phyloP scores from a whole-genome alignment of 306 rosid genomes.

The Erythrophleum fordii region DNA sequence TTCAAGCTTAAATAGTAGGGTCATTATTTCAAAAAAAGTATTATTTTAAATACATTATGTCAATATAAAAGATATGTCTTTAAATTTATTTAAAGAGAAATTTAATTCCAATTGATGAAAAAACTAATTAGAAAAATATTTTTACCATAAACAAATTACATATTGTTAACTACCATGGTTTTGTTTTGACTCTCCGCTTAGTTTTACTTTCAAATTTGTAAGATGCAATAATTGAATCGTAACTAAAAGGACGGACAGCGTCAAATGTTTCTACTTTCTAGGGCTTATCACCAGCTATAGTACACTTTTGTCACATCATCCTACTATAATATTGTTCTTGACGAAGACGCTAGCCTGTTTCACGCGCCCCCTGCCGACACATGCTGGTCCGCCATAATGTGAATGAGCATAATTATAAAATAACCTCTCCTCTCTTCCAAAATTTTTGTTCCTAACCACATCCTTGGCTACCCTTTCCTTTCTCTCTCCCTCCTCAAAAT shows the following conservation, averaged over 20 bases:
- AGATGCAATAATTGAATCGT: neutral
- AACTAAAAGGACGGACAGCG: neutral
- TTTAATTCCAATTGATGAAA: no score
- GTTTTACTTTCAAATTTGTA: no score
- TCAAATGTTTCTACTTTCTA: no score
- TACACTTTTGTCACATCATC: neutral
- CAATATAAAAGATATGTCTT: no score
- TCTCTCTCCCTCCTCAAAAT: neutral
- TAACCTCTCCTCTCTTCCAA: neutral
- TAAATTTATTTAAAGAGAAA: no score
- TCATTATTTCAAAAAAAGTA: no score
- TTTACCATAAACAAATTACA: no score
- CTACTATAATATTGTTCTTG: neutral
- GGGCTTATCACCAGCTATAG: neutral
- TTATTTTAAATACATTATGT: no score
- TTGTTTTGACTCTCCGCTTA: neutral
- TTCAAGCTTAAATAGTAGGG: no score
- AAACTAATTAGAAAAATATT: no score
- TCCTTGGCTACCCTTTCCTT: neutral
- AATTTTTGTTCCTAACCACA: neutral
- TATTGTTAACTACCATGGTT: neutral
- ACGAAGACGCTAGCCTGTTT: neutral
- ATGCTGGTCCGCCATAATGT: slow-evolving; percentile 17
- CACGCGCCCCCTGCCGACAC: slow-evolving; percentile 8
- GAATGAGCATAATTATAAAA: neutral